Evolutionary conservation across 2,329 filamentous ascomycete genomes (phyloP).

Genomic region (Coleophoma crateriformis): DNA sequence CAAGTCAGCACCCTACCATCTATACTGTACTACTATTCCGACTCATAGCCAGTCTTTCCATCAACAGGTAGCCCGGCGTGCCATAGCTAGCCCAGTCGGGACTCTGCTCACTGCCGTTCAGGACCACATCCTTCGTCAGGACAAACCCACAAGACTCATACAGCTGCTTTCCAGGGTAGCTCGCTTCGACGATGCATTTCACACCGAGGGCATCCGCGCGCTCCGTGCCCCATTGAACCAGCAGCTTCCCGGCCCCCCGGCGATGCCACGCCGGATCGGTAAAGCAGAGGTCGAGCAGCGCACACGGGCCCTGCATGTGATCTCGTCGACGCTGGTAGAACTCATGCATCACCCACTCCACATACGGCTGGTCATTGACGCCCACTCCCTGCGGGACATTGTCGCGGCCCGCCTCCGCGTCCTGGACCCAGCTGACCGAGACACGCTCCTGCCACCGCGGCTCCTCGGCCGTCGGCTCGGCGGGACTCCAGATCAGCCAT

Average conservation of each 20-base stretch:
- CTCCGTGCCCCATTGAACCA: slow-evolving; percentile 21
- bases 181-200: slow-evolving; percentile 20
- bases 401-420: neutral
- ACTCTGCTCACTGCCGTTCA: slow-evolving; percentile 14
- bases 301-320: slow-evolving; percentile 3
- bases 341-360: slow-evolving; percentile 3
- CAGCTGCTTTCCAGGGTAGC: slow-evolving; percentile 6
- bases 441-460: neutral
- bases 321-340: slow-evolving; percentile 4
- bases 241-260: slow-evolving; percentile 16
- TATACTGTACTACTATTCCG: too few species aligned
- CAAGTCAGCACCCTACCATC: too few species aligned
- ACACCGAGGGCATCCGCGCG: slow-evolving; percentile 21
- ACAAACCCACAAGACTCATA: slow-evolving; percentile 21
- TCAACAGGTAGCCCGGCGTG: slow-evolving; percentile 3
- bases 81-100: slow-evolving; percentile 16
- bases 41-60: slow-evolving; percentile 4
- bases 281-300: slow-evolving; percentile 20
- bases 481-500: slow-evolving; percentile 7
- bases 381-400: neutral
- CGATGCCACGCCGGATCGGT: slow-evolving; percentile 21
- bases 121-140: slow-evolving; percentile 10
- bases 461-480: neutral
- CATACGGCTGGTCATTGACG: neutral
- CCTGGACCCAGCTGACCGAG: neutral